Evolutionary conservation across 1,284 basidiomycete genomes (phyloP).

Genomic region (Neotropicomus parvogracilis): DNA sequence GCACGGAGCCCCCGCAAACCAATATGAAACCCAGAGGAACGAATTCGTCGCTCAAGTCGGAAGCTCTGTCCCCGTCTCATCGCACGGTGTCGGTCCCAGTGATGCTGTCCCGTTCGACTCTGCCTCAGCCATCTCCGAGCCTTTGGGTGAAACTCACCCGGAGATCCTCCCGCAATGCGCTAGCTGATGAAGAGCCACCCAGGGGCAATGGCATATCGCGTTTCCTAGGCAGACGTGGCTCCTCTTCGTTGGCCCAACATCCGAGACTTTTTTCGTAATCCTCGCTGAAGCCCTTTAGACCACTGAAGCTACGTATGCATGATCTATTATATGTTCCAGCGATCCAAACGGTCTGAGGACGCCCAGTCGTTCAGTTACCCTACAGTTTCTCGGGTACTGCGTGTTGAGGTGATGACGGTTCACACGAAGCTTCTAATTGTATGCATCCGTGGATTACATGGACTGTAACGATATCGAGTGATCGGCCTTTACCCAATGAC

Average conservation of each 20-base stretch:
- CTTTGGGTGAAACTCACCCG: conserved; percentile 27
- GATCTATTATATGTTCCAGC: neutral
- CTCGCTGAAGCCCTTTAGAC: neutral
- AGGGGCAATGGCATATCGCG: conserved; percentile 23
- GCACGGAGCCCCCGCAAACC: neutral
- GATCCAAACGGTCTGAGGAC: too few species aligned
- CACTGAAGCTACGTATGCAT: neutral
- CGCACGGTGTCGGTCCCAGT: conserved; percentile 3
- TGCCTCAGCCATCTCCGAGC: conserved; percentile 13
- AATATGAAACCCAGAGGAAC: neutral
- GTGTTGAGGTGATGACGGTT: neutral
- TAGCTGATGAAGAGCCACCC: conserved; percentile 13
- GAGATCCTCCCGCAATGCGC: conserved; percentile 17
- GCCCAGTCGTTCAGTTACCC: too few species aligned
- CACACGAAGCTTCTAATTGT: conserved; percentile 25
- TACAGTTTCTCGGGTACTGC: too few species aligned
- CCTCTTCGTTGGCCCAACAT: conserved; percentile 9
- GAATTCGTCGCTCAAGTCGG: neutral
- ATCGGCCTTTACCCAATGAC: conserved; percentile 72
- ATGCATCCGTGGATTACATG: conserved; percentile 22
- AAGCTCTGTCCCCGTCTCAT: neutral
- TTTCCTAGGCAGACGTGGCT: conserved; percentile 12
- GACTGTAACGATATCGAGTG: conserved; percentile 13
- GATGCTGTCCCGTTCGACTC: conserved; percentile 3
- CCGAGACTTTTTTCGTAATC: conserved; percentile 5